These are phyloP conservation scores for Nepenthes alata DNA, from an alignment of 179 eudicot genomes.

Conservation along the genomic window DNA sequence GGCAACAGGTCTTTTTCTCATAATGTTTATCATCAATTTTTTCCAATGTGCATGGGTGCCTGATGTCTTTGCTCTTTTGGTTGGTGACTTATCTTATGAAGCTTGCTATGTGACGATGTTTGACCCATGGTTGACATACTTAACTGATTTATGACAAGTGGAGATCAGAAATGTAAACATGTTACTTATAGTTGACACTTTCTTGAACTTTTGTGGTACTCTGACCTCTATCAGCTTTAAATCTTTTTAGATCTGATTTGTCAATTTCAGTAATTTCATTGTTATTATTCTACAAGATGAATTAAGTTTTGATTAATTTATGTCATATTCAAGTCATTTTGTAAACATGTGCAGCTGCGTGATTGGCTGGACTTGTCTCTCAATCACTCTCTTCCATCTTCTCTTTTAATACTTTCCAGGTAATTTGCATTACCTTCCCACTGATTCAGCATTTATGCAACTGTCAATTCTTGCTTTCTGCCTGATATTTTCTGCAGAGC, in stretches of 20 bases:
- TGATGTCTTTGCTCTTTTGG: no score
- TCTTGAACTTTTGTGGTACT: no score
- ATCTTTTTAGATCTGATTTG: background rate
- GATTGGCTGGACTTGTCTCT: conserved; percentile 83
- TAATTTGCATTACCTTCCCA: conserved; percentile 5
- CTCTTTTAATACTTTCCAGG: conserved; percentile 81
- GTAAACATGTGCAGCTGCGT: conserved; percentile 37
- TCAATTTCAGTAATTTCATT: background rate
- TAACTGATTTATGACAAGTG: no score
- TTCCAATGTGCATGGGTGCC: background rate
- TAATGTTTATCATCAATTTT: background rate
- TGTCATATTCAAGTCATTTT: background rate
- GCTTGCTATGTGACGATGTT: no score
- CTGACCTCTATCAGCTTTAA: no score
- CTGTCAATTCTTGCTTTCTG: conserved; percentile 4
- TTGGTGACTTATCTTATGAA: no score
- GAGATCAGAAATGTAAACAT: no score
- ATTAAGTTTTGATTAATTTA: background rate
- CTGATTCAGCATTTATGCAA: background rate
- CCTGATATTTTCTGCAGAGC: conserved; percentile 31
- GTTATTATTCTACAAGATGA: background rate
- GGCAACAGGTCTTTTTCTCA: conserved; percentile 44
- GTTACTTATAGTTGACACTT: no score
- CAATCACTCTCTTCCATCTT: conserved; percentile 68
- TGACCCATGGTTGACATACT: no score